phyloP scores from a whole-genome alignment of 148 eudicot species.

The Spergularia bocconei region DNA sequence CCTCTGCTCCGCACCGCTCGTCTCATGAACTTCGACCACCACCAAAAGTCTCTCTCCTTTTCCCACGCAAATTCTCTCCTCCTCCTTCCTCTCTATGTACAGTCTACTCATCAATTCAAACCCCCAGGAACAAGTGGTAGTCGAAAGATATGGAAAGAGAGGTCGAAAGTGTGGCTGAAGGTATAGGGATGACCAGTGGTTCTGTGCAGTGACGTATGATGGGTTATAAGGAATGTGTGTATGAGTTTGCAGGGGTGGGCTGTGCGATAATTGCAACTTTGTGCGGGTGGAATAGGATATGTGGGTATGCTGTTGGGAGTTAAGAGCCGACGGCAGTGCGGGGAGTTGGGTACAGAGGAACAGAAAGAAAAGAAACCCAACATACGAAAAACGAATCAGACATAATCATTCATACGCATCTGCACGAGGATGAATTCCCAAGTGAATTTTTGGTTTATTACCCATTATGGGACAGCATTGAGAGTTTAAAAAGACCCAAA shows the following conservation, averaged over 20 bases:
- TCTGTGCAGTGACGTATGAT: not conserved
- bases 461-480: no score
- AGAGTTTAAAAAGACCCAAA: no score
- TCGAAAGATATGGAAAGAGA: not conserved
- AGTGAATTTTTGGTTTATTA: no score
- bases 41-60: not conserved
- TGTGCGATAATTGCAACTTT: not conserved
- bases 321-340: no score
- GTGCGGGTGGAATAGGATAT: not conserved
- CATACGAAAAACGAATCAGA: no score
- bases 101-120: not conserved
- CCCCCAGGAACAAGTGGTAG: not conserved
- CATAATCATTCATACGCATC: no score
- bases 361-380: no score
- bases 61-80: not conserved
- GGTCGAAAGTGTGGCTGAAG: not conserved
- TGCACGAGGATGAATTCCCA: no score
- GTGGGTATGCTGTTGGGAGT: no score
- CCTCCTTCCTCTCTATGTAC: not conserved
- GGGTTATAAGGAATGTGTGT: not conserved
- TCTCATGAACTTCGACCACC: not conserved
- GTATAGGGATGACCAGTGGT: not conserved
- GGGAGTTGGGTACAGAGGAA: no score
- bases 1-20: not conserved
- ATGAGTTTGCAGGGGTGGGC: not conserved